Percentiles rank a stretch among this genome's conserved stretches.
These are phyloP conservation scores for Tetrapisispora arboricola DNA, from an alignment of 805 yeast species.

Conservation along the genomic window DNA sequence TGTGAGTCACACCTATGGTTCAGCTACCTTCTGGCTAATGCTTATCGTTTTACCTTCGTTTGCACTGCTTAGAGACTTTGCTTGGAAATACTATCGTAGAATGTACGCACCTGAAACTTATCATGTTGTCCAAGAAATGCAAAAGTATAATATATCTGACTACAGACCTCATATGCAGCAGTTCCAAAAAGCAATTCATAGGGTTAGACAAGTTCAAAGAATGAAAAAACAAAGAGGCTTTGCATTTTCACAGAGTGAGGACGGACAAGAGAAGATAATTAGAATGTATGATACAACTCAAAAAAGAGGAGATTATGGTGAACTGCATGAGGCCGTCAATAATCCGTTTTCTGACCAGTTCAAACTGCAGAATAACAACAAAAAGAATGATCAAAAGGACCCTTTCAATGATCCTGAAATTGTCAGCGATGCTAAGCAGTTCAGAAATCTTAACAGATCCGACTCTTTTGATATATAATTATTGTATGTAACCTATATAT, in stretches of 20 bases:
- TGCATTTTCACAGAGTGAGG: conserved; percentile 94
- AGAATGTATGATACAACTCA: conserved; percentile 93
- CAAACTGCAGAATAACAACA: neutral
- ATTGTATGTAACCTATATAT: no score
- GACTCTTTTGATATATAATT: conserved; percentile 2
- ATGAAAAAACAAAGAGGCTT: conserved; percentile 98
- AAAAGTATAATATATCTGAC: conserved; percentile 86
- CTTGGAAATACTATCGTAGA: conserved; percentile 91
- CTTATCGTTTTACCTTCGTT: conserved; percentile 62
- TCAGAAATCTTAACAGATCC: neutral
- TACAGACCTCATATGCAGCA: conserved; percentile 94
- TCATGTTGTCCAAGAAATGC: conserved; percentile 94
- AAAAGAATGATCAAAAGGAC: neutral
- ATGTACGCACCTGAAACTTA: conserved; percentile 86
- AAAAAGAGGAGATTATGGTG: conserved; percentile 66
- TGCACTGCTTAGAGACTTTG: conserved; percentile 76
- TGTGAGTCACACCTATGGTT: conserved; percentile 61
- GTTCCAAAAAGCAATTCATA: conserved; percentile 92
- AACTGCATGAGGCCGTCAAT: conserved; percentile 35
- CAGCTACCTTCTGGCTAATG: conserved; percentile 76
- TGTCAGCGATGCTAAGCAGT: neutral
- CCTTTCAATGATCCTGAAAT: conserved; percentile 9
- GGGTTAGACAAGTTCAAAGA: conserved; percentile 95
- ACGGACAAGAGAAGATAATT: conserved; percentile 74
- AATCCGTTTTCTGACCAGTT: conserved; percentile 21